Base-by-base conservation (phyloP, 306 rosid genomes). In the Castanea sativa region DNA sequence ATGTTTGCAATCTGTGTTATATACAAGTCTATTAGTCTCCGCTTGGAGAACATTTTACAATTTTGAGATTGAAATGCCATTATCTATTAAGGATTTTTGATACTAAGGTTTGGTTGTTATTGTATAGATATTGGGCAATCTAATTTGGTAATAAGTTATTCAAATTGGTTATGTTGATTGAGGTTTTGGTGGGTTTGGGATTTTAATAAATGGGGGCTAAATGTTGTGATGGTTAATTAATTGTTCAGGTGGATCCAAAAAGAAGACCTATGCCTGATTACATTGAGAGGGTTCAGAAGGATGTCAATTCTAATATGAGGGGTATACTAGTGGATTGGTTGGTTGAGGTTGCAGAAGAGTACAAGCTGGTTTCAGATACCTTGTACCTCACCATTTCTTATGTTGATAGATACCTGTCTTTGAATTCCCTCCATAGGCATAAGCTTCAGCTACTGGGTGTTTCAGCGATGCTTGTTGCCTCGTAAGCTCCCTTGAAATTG, bases 291-390 rank as follows among this genome's bases (percentile, higher is more conserved):
- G 83, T 91, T 81, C 98, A 95, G 91, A 88, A 52, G 21, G 98
- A 95, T 64, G 33, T 95, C 30, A 88, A 83, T 82, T 81, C 92
- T 5, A 86, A 80, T 33, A 92, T 95, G 99, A 88, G 98, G 61
- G 96, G 94, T 69, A 75, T 90, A 43, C 69, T 95, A 63, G 94
- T 95, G 12, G 98, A 95, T 83, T 95, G 99, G 99, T 84, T 95
- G 78, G 94, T 95, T 20, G 96, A 93, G 58, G 98, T 95, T 77
- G 91, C 99, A 0, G 99, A 95, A 58, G 98, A 95, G 33, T 91
- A 91, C 77, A 89, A 89, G 63, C 97, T 95, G 29, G 87, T 87
- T 64, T 79, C 99, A 0, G 99, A 95, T 21, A 86, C 99, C 43
- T 83, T 93, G 19, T 90, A 79, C 78, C 90, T 93, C 59, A 76